Evolutionary conservation across 768 basidiomycete species (phyloP).

Genomic region (Kondoa malvinella): DNA sequence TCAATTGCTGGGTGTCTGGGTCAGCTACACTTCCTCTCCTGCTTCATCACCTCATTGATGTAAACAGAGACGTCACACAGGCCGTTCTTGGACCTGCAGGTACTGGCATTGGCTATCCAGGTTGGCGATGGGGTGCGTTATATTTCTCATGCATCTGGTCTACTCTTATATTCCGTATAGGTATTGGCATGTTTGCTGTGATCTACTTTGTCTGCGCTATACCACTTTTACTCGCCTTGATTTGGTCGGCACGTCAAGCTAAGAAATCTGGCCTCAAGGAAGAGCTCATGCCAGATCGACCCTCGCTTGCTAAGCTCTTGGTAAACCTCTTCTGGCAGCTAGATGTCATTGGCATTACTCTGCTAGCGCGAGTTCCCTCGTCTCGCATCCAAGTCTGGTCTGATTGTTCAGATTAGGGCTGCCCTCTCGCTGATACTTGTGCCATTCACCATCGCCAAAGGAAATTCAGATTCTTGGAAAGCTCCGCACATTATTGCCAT

Average conservation of each 20-base stretch:
- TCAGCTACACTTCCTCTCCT: too few relatives aligned
- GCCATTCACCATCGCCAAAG: too few relatives aligned
- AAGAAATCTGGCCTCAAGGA: constrained; percentile 10
- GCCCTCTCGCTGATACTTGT: too few relatives aligned
- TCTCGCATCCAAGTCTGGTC: too few relatives aligned
- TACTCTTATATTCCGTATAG: background rate
- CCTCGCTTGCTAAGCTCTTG: too few relatives aligned
- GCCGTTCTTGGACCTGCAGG: too few relatives aligned
- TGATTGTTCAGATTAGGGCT: too few relatives aligned
- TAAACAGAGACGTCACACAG: too few relatives aligned
- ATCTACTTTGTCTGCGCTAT: constrained; percentile 27
- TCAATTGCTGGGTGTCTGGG: constrained; percentile 32
- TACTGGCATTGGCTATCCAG: constrained; percentile 15
- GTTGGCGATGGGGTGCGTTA: constrained; percentile 31
- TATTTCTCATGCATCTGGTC: constrained; percentile 1
- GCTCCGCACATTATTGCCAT: constrained; percentile 28
- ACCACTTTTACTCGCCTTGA: constrained; percentile 22
- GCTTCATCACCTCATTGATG: too few relatives aligned
- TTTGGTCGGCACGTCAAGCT: constrained; percentile 23
- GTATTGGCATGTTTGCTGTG: constrained; percentile 27
- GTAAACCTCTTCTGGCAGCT: constrained; percentile 30
- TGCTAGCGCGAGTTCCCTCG: too few relatives aligned
- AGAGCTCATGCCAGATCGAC: too few relatives aligned
- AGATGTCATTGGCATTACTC: constrained; percentile 30
- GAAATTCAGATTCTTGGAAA: constrained; percentile 24